Evolutionary conservation across 148 eudicot genomes (phyloP), one percentile per base, ranked within the genome.

Genomic region (Vaccinium corymbosum): DNA sequence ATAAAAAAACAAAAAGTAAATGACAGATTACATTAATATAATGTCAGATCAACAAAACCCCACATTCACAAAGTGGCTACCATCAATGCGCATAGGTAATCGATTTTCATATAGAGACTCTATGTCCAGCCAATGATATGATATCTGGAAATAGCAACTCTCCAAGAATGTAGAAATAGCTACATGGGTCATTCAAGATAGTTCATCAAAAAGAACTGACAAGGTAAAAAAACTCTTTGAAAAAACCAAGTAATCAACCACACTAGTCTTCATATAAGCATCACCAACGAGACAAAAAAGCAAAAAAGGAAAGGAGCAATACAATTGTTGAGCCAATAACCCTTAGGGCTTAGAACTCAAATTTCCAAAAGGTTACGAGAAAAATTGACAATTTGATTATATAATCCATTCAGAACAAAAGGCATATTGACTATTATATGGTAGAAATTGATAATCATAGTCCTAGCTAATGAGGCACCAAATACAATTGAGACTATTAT

Each of bases 1-100:
- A 81, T 25, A 35, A 89, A 46, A 6, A 82, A 83, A 74, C 83
- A 72, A 85, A 74, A 85, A 72, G 27, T 20, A 38, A 82, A 19
- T 32, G 4, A 11, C 14, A 49, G 71, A 35, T 66, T 80, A 59
- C 14, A 29, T 5, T 59, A 16, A 53, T 14, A 27, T 11, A 68
- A 68, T 15, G 62, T n/a, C 32, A 20, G 51, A 19, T 79, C 81
- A 57, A 78, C 46, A 25, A 29, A 29, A 29, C 22, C 48, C 48
- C 48, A 79, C 50, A 79, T 32, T 56, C 22, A 35, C 51, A 38
- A 42, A 57, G 27, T 16, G 17, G 82, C 17, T 52, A 50, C 81
- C 70, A 19, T 6, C 16, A 29, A 38, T 42, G 29, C 15, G 15
- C 17, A 19, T 42, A 38, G 71, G 52, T 61, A 7, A 80, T 59